Percentiles rank a stretch among this genome's conserved stretches.
These are phyloP conservation scores for Phytophthora uliginosa DNA, from an alignment of 352 stramenopile genomes.

Conservation along the genomic window DNA sequence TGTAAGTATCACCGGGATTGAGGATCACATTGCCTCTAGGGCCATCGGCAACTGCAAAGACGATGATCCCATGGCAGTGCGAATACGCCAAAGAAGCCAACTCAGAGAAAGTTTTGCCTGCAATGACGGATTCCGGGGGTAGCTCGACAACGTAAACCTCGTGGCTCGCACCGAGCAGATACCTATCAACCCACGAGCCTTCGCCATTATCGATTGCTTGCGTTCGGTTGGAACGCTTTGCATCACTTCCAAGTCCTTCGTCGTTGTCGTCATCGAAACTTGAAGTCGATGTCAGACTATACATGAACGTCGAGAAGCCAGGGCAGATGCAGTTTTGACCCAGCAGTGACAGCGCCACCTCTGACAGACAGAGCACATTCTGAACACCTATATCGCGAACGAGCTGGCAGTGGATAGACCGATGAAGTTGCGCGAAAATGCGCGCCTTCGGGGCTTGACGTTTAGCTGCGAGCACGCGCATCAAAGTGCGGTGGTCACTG, in stretches of 20 bases:
- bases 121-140: slow-evolving; percentile 59
- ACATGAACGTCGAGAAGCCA: slow-evolving; percentile 90
- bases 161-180: slow-evolving; percentile 78
- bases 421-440: slow-evolving; percentile 81
- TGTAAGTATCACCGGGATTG: slow-evolving; percentile 85
- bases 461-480: slow-evolving; percentile 84
- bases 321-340: slow-evolving; percentile 89
- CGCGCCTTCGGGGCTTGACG: slow-evolving; percentile 62
- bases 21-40: slow-evolving; percentile 66
- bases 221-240: slow-evolving; percentile 35
- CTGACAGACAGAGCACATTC: slow-evolving; percentile 84
- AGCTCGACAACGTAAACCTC: slow-evolving; percentile 85
- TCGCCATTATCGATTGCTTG: slow-evolving; percentile 39
- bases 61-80: slow-evolving; percentile 79
- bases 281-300: slow-evolving; percentile 87
- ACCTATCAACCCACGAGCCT: slow-evolving; percentile 77
- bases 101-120: slow-evolving; percentile 82
- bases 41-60: slow-evolving; percentile 70
- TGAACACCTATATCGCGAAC: slow-evolving; percentile 83
- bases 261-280: slow-evolving; percentile 65
- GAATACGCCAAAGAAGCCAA: slow-evolving; percentile 82
- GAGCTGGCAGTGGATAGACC: slow-evolving; percentile 79
- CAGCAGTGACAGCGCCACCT: slow-evolving; percentile 84
- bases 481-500: slow-evolving; percentile 84
- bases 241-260: slow-evolving; percentile 41